phyloP scores from a whole-genome alignment of 1,284 basidiomycete genomes.

The Ceratobasidium papillatum region DNA sequence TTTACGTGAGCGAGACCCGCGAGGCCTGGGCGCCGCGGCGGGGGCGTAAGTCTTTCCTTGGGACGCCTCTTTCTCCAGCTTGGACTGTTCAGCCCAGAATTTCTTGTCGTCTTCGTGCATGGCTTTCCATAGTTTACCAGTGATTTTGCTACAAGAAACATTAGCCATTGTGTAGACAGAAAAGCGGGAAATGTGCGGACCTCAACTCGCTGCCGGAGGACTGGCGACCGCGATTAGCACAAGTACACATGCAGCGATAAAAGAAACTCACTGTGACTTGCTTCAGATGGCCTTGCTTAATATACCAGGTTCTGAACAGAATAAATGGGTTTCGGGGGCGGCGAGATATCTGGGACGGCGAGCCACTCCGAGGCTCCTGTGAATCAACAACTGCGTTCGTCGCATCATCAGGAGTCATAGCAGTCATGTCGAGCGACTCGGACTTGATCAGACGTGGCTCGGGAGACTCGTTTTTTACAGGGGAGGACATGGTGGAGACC shows the following conservation, averaged over 20 bases:
- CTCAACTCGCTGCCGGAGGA: conserved; percentile 37
- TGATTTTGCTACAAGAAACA: conserved; percentile 27
- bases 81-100: conserved; percentile 37
- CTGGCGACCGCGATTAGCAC: conserved; percentile 11
- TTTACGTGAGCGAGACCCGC: conserved; percentile 22
- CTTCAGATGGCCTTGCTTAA: conserved; percentile 34
- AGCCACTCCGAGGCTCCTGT: conserved; percentile 3
- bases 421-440: neutral
- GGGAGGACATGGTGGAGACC: conserved; percentile 22
- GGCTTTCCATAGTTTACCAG: conserved; percentile 37
- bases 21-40: conserved; percentile 9
- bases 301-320: conserved; percentile 37
- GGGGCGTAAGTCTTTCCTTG: conserved; percentile 13
- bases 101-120: conserved; percentile 36
- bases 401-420: conserved; percentile 5
- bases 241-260: neutral
- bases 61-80: conserved; percentile 28
- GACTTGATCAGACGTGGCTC: neutral
- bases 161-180: neutral
- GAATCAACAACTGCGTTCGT: neutral
- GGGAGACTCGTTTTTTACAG: conserved; percentile 27
- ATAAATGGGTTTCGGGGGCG: conserved; percentile 38
- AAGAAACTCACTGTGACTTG: conserved; percentile 30
- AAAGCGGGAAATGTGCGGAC: neutral
- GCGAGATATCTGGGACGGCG: neutral